A percentile compares a stretch with the other conserved stretches of the same genome.
Evolutionary conservation across 148 eudicot genomes (phyloP).

Genomic region (Spergularia marina): DNA sequence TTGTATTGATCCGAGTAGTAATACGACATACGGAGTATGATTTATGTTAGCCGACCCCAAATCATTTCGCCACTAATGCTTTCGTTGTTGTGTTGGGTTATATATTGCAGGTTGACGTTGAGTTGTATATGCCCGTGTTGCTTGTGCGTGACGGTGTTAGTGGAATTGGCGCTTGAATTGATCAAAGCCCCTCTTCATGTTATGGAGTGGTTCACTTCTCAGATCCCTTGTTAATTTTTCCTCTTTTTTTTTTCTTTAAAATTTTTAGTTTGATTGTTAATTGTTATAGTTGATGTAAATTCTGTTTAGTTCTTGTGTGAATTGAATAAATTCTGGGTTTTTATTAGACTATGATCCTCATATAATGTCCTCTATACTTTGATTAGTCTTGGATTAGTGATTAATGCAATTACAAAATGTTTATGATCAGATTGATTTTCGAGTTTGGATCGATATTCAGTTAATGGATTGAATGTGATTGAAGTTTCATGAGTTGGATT

Average conservation of each 20-base stretch:
- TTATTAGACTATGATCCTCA: neutral
- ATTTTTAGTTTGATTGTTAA: neutral
- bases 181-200: conserved; percentile 69
- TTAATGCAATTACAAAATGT: too few relatives aligned
- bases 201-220: conserved; percentile 54
- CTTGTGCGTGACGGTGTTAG: conserved; percentile 60
- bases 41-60: neutral
- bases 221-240: conserved; percentile 52
- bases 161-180: conserved; percentile 56
- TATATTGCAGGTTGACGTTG: conserved; percentile 39
- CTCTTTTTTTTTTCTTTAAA: neutral
- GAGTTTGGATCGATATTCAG: too few relatives aligned
- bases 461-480: too few relatives aligned
- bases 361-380: neutral
- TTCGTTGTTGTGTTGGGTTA: too few relatives aligned
- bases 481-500: too few relatives aligned
- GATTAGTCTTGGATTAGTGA: too few relatives aligned
- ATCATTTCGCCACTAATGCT: too few relatives aligned
- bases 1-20: too few relatives aligned
- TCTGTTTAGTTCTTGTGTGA: neutral
- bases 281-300: neutral
- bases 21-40: too few relatives aligned
- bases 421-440: too few relatives aligned
- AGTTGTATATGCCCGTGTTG: conserved; percentile 69
- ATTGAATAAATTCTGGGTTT: conserved; percentile 2